Percentiles rank a stretch among this genome's conserved stretches.
phyloP scores from a whole-genome alignment of 2,329 filamentous ascomycete genomes.

The Cladosporium sp. region DNA sequence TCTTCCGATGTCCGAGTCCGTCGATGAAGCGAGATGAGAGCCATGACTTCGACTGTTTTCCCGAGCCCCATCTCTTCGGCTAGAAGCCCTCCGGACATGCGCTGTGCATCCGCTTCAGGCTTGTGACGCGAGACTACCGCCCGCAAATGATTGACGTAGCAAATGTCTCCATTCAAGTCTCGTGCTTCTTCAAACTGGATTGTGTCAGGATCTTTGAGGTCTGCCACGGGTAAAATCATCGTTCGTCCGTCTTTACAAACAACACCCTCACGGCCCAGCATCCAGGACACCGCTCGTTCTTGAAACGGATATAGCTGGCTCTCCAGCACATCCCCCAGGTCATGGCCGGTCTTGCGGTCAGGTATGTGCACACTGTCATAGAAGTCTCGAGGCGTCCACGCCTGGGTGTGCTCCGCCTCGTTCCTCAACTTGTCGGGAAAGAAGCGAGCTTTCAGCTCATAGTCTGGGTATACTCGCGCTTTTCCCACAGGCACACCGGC shows the following conservation, averaged over 20 bases:
- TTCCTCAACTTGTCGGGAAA: conserved; percentile 19
- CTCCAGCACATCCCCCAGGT: conserved; percentile 23
- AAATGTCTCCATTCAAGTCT: conserved; percentile 46
- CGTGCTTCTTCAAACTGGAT: conserved; percentile 42
- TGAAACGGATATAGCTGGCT: conserved; percentile 65
- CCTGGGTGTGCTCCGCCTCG: conserved; percentile 19
- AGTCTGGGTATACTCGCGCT: conserved; percentile 25
- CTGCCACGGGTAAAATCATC: background rate
- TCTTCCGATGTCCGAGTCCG: conserved; percentile 34
- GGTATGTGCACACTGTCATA: conserved; percentile 67
- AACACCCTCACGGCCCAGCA: conserved; percentile 63
- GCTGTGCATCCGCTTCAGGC: conserved; percentile 42
- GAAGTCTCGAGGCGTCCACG: conserved; percentile 55
- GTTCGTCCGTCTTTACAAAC: conserved; percentile 35
- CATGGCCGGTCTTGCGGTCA: conserved; percentile 32
- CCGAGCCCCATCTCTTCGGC: conserved; percentile 81
- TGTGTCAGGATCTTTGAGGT: conserved; percentile 2
- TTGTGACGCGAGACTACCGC: conserved; percentile 44
- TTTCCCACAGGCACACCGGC: conserved; percentile 21
- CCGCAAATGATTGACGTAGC: conserved; percentile 60
- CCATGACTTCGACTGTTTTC: conserved; percentile 73
- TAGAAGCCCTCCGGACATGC: conserved; percentile 58
- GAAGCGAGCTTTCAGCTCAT: conserved; percentile 18
- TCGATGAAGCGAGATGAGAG: conserved; percentile 62
- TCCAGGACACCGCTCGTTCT: conserved; percentile 65